Evolutionary conservation across 306 rosid genomes (phyloP).

Genomic region (Pyrus bretschneideri): DNA sequence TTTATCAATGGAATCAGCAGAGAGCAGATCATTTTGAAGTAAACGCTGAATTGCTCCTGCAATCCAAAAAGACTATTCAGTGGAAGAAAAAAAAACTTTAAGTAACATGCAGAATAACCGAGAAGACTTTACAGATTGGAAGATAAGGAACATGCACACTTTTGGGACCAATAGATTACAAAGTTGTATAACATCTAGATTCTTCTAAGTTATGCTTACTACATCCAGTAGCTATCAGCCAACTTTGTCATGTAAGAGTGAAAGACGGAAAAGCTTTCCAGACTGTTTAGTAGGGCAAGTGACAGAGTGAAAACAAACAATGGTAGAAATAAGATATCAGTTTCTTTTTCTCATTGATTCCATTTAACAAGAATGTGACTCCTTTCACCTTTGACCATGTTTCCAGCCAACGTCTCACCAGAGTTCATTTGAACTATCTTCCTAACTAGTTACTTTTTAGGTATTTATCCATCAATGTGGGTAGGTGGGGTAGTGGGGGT

Average conservation of each 20-base stretch:
- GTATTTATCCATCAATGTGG: neutral
- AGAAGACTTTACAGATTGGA: conserved; percentile 1
- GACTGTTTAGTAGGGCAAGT: neutral
- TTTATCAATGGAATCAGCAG: conserved; percentile 66
- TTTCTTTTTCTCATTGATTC: neutral
- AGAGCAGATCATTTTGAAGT: conserved; percentile 56
- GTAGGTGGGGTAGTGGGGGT: neutral
- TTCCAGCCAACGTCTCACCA: neutral
- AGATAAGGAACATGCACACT: neutral
- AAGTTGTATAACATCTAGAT: neutral
- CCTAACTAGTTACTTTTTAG: neutral
- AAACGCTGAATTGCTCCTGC: conserved; percentile 86
- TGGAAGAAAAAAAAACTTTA: conserved; percentile 13
- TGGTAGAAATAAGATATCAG: too few relatives aligned
- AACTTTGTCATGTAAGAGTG: neutral
- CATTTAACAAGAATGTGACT: neutral
- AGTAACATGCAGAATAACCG: neutral
- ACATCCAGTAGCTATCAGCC: neutral
- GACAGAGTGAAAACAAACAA: neutral
- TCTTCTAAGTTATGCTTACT: neutral
- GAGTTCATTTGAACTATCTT: neutral
- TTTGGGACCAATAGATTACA: neutral
- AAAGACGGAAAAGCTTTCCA: neutral
- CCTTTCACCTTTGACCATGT: neutral
- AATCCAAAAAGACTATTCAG: conserved; percentile 23